Evolutionary conservation across 345 rosid genomes (phyloP), one percentile per base, ranked within the genome.

Genomic region (Boechera retrofracta): DNA sequence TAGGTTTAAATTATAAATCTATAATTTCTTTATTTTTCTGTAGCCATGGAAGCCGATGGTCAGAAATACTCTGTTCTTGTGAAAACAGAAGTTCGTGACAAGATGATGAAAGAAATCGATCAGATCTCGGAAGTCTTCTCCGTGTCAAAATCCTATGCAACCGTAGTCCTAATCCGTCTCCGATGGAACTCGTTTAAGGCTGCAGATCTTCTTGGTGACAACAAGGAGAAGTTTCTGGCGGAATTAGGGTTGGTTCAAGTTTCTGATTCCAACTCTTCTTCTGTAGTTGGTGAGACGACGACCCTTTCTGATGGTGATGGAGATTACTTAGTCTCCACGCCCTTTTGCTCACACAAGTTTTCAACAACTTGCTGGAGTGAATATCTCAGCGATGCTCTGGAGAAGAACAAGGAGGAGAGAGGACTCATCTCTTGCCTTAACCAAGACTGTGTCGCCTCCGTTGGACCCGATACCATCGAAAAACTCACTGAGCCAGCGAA

Each of bases 311-410:
- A 24, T 47, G 44, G 10, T 15, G 29, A 24, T 39, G 71, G 59
- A 5, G 58, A 49, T 44, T 1, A 5, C 59, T 41, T 77, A 11
- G n/a, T 66, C 81, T 72, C 77, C 47, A 72, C 77, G 1, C 69
- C 81, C 2, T 72, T 72, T 51, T 78, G 81, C 31, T 51, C 77
- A 10, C 81, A 78, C 57, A 64, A 72, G 62, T 72, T 57, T 44
- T 48, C 49, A 10, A 58, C 21, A 4, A 52, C 8, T 38, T 52
- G 39, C 52, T 78, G 81, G 81, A 66, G 55, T 10, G 26, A 42
- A 10, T 32, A 78, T 59, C 64, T 78, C 48, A 39, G 0, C 0
- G 12, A 65, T 6, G 1, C 10, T 65, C 32, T 72, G 54, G 3
- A 57, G 31, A 10, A 47, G 36, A 47, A 16, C 3, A 48, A 67